These are phyloP conservation scores for Clonostachys byssicola DNA, from an alignment of 2,329 filamentous ascomycete species.

Conservation along the genomic window DNA sequence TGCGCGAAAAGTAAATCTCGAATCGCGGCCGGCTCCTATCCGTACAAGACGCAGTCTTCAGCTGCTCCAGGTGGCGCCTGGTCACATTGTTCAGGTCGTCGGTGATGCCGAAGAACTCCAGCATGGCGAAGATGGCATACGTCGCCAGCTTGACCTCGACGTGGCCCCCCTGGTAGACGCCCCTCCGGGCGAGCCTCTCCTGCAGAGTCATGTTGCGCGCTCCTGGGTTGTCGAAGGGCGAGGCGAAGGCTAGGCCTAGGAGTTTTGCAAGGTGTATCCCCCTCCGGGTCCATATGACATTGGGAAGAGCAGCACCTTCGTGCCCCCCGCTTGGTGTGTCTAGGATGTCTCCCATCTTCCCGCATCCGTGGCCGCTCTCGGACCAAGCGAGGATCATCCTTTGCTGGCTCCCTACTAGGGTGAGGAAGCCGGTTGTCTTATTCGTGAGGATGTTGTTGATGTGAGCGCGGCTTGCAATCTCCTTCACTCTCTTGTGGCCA, in stretches of 20 bases:
- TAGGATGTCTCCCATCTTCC: conserved; percentile 19
- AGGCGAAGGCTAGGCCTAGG: conserved; percentile 18
- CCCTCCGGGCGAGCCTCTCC: conserved; percentile 4
- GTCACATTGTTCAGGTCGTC: conserved; percentile 12
- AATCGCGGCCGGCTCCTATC: conserved; percentile 18
- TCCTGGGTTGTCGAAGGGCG: conserved; percentile 17
- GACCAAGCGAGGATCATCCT: conserved; percentile 22
- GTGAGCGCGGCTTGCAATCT: neutral
- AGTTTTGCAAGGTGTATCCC: conserved; percentile 18
- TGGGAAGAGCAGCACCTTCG: conserved; percentile 15
- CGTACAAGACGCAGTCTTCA: conserved; percentile 14
- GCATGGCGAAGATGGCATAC: conserved; percentile 19
- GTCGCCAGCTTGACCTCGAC: conserved; percentile 33
- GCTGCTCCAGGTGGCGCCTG: conserved; percentile 9
- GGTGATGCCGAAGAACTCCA: conserved; percentile 16
- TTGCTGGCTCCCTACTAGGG: conserved; percentile 9
- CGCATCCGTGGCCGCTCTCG: conserved; percentile 24
- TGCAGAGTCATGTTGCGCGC: neutral
- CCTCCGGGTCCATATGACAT: conserved; percentile 20
- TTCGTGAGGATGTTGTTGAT: conserved; percentile 10
- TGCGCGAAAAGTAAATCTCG: conserved; percentile 27
- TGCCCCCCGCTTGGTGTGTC: conserved; percentile 4
- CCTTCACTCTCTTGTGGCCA: conserved; percentile 14
- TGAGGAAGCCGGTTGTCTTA: conserved; percentile 25
- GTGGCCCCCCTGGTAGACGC: conserved; percentile 25